Base-by-base conservation (phyloP, 2,329 filamentous ascomycete genomes). In the Byssothecium circinans region DNA sequence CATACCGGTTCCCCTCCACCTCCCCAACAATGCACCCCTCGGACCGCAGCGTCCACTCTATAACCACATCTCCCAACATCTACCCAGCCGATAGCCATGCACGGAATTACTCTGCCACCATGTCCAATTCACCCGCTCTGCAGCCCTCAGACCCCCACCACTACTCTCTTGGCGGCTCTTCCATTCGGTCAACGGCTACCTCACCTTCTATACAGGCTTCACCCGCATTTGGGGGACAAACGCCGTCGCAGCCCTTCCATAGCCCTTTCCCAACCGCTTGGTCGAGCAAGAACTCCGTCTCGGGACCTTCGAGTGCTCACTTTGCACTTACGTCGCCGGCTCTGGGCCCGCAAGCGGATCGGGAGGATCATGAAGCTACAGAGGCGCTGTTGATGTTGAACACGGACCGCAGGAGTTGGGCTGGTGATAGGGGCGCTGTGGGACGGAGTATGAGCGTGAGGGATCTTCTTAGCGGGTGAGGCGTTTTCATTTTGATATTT, bases 361-460 rank as follows among this genome's bases (percentile, higher is more conserved):
- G 59, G 8, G 68, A 75, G 23, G 76, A 79, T 35, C 86, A 91
- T 51, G 89, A 94, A 68, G 91, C 90, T 1, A 94, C 90, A 7
- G 86, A 89, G 11, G 91, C 91, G 2, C 70, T 96, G 58, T 72
- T 96, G 67, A 95, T 96, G 91, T 75, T 96, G 49, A 95, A 91
- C 57, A 84, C 79, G 44, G 90, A 94, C 67, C 81, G 89, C 33
- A 79, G 89, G 29, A 72, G 64, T 45, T 76, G 75, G 73, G 63
- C 56, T 49, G 58, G 61, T 8, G 56, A 48, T 6, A 37, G 18
- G 18, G 56, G 58, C 42, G 51, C 44, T 25, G 48, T 52, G 2
- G 67, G 59, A 17, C 55, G 70, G 20, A 69, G 69, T 8, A 76
- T 78, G 74, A 78, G 75, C 48, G 75, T 78, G 7, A 69, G 67